phyloP scores from a whole-genome alignment of 805 yeast species.

The Pichia occidentalis region DNA sequence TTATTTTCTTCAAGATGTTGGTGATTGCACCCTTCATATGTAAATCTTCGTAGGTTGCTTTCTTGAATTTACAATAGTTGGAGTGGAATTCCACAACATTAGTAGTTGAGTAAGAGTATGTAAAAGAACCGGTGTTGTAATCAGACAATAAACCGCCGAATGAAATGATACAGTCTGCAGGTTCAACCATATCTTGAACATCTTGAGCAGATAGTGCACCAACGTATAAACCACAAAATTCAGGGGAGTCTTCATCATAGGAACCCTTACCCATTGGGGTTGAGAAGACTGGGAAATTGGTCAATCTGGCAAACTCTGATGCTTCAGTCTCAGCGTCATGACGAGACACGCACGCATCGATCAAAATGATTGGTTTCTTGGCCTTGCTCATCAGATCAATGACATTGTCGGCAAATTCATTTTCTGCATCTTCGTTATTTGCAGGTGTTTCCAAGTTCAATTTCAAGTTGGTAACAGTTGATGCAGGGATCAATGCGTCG shows the following conservation, averaged over 20 bases:
- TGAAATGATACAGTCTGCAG: slow-evolving; percentile 67
- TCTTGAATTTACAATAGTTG: slow-evolving; percentile 62
- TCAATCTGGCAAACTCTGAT: slow-evolving; percentile 50
- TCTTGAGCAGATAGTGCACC: slow-evolving; percentile 74
- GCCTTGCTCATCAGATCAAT: slow-evolving; percentile 49
- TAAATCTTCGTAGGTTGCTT: slow-evolving; percentile 65
- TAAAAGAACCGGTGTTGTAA: slow-evolving; percentile 85
- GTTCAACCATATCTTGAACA: slow-evolving; percentile 65
- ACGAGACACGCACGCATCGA: slow-evolving; percentile 83
- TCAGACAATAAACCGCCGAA: slow-evolving; percentile 82
- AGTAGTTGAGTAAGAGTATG: slow-evolving; percentile 67
- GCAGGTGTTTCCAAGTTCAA: slow-evolving; percentile 53
- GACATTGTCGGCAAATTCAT: slow-evolving; percentile 52
- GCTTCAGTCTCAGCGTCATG: slow-evolving; percentile 66
- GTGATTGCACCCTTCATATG: slow-evolving; percentile 57
- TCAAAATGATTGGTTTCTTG: slow-evolving; percentile 65
- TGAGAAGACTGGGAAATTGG: slow-evolving; percentile 75
- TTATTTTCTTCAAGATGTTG: slow-evolving; percentile 35
- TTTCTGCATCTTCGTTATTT: slow-evolving; percentile 56
- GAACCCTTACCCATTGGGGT: slow-evolving; percentile 90
- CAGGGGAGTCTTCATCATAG: slow-evolving; percentile 62
- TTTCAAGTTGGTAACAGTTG: slow-evolving; percentile 40
- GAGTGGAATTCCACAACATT: slow-evolving; percentile 77
- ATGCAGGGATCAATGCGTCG: slow-evolving; percentile 53
- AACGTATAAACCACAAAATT: slow-evolving; percentile 81